Conservation (phyloP, 164 flowering plant genomes). For the Macadamia tetraphylla region DNA sequence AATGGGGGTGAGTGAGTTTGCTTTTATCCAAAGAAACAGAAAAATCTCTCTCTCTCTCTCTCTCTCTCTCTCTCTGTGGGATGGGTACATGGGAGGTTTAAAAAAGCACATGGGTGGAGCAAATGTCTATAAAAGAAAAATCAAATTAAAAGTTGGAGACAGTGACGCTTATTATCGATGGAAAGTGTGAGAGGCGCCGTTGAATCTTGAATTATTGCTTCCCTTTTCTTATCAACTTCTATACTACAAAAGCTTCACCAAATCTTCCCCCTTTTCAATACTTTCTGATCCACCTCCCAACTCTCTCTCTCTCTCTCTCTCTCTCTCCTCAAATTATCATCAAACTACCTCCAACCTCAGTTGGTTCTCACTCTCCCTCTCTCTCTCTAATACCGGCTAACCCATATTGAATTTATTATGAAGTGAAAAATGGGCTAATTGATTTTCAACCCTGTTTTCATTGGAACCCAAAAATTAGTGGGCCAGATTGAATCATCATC, state of each 20-base stretch:
- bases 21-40: too few species aligned
- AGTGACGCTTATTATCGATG: conserved; percentile 7
- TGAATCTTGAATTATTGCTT: conserved; percentile 10
- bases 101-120: conserved; percentile 4
- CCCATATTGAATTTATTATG: too few species aligned
- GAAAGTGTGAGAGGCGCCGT: conserved; percentile 12
- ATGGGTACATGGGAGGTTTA: background rate
- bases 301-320: background rate
- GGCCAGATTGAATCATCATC: background rate
- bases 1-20: too few species aligned
- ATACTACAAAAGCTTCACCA: background rate
- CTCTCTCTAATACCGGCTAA: too few species aligned
- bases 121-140: background rate
- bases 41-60: too few species aligned
- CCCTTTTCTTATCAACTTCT: conserved; percentile 2
- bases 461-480: conserved; percentile 6
- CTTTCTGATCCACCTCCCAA: background rate
- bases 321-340: too few species aligned
- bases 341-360: too few species aligned
- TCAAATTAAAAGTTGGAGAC: conserved; percentile 9
- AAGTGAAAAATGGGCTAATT: too few species aligned
- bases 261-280: background rate
- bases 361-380: too few species aligned
- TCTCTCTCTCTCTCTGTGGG: too few species aligned
- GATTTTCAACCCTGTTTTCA: too few species aligned